Evolutionary conservation across 1,139 yeast genomes (phyloP), one percentile per base, ranked within the genome.

Genomic region (Yamadazyma kanchanaburiensis): DNA sequence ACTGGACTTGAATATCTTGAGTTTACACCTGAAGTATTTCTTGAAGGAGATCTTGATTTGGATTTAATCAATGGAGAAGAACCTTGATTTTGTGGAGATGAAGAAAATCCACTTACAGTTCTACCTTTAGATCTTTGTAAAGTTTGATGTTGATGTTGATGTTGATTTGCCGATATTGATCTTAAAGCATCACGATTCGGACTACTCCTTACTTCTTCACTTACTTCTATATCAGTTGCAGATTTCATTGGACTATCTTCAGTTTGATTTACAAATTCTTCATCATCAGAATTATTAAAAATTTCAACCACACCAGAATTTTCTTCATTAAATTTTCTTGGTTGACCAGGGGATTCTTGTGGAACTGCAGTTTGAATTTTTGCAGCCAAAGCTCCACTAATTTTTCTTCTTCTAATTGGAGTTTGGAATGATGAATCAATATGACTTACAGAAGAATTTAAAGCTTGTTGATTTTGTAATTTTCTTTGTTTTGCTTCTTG

Each of bases 311-410:
- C 47, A 12, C 58, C 49, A 12, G 60, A 42, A 32, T 47, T 40
- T 51, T 54, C 37, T 11, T 68, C 55, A 46, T 70, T 49, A 26
- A 71, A 71, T 50, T 91, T 91, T 52, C 98, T 74, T 20, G 98
- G 98, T 58, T 91, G 98, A 2, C 98, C 98, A 0, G 98, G 97
- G 2, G 96, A 86, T 29, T 87, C 87, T 42, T 75, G 76, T 3
- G 97, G 98, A 15, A 91, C 88, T 0, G 91, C 94, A 12, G 80
- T 74, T 45, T 75, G 83, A 22, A 78, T 74, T 38, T 80, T 75
- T 25, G 77, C 72, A 25, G 83, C 82, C 34, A 83, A 69, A 12
- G 80, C 84, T 1, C 84, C 81, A 27, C 88, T 75, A 31, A 83
- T 68, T 41, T 74, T 77, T 40, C 86, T 67, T 49, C 94, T 73